A percentile compares a stretch with the other conserved stretches of the same genome.
Conservation (phyloP, 2,329 filamentous ascomycete genomes). For the Colletotrichum coccodes region DNA sequence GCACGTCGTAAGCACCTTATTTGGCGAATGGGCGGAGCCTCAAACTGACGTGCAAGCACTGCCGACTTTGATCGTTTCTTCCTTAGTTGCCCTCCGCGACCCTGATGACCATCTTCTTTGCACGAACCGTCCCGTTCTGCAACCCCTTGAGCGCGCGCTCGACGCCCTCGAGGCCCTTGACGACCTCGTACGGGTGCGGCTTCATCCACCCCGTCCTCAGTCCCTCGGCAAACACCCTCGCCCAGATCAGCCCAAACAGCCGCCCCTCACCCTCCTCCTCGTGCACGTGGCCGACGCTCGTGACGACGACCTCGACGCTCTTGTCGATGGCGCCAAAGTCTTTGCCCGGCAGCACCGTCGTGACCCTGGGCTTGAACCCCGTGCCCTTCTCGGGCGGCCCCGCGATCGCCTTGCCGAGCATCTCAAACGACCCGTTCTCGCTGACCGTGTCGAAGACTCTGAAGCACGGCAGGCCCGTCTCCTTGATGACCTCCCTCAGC, state of each 20-base stretch:
- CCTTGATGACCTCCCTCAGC: constrained; percentile 26
- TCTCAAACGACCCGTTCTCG: constrained; percentile 29
- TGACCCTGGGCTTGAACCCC: constrained; percentile 29
- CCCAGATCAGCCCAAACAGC: constrained; percentile 31
- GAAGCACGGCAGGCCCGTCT: constrained; percentile 18
- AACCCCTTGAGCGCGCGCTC: constrained; percentile 27
- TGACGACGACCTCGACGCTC: constrained; percentile 28
- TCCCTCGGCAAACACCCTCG: constrained; percentile 26
- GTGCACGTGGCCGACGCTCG: constrained; percentile 28
- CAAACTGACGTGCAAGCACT: background rate
- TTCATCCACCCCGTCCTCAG: constrained; percentile 34
- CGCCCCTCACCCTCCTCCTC: constrained; percentile 26
- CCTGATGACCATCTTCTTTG: constrained; percentile 35
- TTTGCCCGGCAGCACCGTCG: constrained; percentile 29
- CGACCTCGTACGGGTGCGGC: constrained; percentile 33
- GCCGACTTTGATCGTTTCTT: background rate
- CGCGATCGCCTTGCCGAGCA: constrained; percentile 30
- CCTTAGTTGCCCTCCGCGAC: constrained; percentile 29
- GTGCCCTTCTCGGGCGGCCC: constrained; percentile 27
- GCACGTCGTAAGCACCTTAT: background rate
- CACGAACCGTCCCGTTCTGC: constrained; percentile 29
- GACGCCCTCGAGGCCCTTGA: constrained; percentile 27
- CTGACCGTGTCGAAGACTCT: constrained; percentile 34
- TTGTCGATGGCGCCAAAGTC: constrained; percentile 20
- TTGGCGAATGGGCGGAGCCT: background rate